These are phyloP conservation scores for Dactylonectria estremocensis DNA, from an alignment of 2,329 filamentous ascomycete species.

Conservation along the genomic window DNA sequence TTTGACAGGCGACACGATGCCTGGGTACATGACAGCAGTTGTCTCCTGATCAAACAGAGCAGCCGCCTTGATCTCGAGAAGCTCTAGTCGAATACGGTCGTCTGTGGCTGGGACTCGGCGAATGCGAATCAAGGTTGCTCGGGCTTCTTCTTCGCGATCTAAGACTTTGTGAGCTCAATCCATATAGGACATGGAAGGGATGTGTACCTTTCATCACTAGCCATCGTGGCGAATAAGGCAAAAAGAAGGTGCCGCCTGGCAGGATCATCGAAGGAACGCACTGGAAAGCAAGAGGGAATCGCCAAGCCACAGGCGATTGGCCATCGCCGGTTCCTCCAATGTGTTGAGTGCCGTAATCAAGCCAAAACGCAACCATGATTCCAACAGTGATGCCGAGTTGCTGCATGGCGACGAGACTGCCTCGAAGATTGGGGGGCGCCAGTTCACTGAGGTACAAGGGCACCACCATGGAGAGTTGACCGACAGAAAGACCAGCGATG, in stretches of 20 bases:
- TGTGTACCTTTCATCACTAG: slow-evolving; percentile 18
- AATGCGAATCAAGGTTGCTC: slow-evolving; percentile 24
- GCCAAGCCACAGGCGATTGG: slow-evolving; percentile 22
- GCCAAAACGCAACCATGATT: slow-evolving; percentile 29
- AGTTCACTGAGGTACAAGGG: slow-evolving; percentile 20
- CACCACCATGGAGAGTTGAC: slow-evolving; percentile 27
- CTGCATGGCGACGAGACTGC: slow-evolving; percentile 28
- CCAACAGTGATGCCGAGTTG: slow-evolving; percentile 27
- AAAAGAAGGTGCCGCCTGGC: slow-evolving; percentile 25
- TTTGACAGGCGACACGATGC: background rate
- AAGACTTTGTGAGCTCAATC: background rate
- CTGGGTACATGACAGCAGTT: slow-evolving; percentile 28
- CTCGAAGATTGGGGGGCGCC: slow-evolving; percentile 25
- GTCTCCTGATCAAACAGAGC: slow-evolving; percentile 30
- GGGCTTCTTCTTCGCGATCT: slow-evolving; percentile 32
- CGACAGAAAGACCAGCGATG: slow-evolving; percentile 23
- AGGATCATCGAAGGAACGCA: slow-evolving; percentile 25
- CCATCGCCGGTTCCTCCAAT: slow-evolving; percentile 25
- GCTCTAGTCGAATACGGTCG: slow-evolving; percentile 26
- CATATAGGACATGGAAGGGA: background rate
- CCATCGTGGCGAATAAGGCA: slow-evolving; percentile 31
- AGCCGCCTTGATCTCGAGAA: slow-evolving; percentile 32
- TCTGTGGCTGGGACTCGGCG: slow-evolving; percentile 30
- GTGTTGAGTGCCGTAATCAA: slow-evolving; percentile 27
- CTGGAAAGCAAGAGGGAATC: slow-evolving; percentile 31